A percentile compares a stretch with the other conserved stretches of the same genome.
Evolutionary conservation across 345 rosid genomes (phyloP).

Genomic region (Turritis glabra): DNA sequence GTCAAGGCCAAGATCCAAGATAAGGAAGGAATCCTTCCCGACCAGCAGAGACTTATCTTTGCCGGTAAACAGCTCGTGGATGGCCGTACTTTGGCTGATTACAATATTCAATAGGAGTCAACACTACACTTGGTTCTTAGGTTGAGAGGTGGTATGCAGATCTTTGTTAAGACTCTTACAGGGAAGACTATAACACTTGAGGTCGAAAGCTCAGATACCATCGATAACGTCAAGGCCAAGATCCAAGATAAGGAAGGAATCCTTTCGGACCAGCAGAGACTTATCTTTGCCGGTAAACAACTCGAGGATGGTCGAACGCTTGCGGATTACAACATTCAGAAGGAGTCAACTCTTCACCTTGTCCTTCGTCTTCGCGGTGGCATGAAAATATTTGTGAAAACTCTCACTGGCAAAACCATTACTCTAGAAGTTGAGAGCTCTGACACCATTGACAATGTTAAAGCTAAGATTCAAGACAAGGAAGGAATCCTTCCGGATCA

Average conservation of each 20-base stretch:
- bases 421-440: not conserved
- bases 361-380: too few species aligned
- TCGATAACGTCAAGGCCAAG: not conserved
- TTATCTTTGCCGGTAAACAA: not conserved
- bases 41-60: not conserved
- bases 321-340: not conserved
- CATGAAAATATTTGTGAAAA: not conserved
- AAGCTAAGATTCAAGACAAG: not conserved
- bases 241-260: not conserved
- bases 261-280: not conserved
- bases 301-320: not conserved
- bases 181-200: not conserved
- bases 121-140: not conserved
- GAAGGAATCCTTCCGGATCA: too few species aligned
- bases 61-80: not conserved
- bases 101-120: not conserved
- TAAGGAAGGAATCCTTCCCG: not conserved
- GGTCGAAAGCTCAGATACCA: not conserved
- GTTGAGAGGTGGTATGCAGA: not conserved
- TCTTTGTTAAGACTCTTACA: not conserved
- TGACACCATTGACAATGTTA: not conserved
- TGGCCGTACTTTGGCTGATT: not conserved
- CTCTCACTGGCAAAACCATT: not conserved
- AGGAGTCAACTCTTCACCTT: not conserved
- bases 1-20: not conserved